Conservation (phyloP, 208 protist species). For the Trichomonas gallinae region DNA sequence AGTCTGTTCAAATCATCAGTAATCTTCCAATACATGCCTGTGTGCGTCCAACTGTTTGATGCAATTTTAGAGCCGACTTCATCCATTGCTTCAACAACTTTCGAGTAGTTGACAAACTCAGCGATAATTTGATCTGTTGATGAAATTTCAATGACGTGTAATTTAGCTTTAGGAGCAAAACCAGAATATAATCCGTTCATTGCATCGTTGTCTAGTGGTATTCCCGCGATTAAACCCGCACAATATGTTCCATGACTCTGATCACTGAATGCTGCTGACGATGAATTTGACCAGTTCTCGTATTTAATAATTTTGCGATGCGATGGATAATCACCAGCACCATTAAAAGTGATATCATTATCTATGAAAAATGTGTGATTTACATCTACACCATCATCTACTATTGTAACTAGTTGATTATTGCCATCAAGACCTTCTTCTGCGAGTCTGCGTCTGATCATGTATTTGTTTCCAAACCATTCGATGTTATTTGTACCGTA, state of each 20-base stretch:
- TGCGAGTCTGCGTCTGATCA: not conserved
- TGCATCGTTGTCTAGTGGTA: not conserved
- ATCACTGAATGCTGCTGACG: not conserved
- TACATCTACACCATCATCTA: not conserved
- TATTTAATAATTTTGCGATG: not conserved
- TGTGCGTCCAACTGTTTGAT: not conserved
- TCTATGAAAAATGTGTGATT: not conserved
- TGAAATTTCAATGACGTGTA: not conserved
- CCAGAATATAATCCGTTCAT: not conserved
- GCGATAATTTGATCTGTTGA: not conserved
- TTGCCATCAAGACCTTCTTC: not conserved
- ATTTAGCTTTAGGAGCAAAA: not conserved
- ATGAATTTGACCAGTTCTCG: not conserved
- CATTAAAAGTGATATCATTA: not conserved
- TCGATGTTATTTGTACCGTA: not conserved
- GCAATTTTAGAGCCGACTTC: not conserved
- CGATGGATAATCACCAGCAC: no score
- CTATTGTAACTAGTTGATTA: not conserved
- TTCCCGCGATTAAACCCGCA: not conserved
- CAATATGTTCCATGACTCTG: not conserved
- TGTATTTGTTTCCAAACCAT: not conserved
- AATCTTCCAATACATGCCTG: not conserved
- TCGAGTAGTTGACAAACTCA: not conserved
- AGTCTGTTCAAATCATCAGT: not conserved
- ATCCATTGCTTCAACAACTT: not conserved